These are phyloP conservation scores for Phaeosphaeria sp. DNA, from an alignment of 2,329 filamentous ascomycete species.

Conservation along the genomic window DNA sequence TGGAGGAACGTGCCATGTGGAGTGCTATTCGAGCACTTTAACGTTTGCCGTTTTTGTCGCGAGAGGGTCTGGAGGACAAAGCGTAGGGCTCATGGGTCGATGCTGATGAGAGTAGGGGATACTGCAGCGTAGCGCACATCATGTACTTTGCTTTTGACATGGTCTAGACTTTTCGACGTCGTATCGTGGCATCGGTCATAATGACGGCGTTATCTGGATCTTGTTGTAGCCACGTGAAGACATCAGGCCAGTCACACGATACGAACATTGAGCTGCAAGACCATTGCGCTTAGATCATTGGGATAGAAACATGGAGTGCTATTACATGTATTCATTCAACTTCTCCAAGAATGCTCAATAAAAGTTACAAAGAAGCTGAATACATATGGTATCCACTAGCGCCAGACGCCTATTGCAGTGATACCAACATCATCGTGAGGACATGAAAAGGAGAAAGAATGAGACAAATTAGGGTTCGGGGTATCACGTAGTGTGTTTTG, in stretches of 20 bases:
- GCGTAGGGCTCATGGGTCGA: no score
- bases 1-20: not conserved
- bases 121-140: not conserved
- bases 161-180: no score
- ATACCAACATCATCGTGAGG: constrained; percentile 25
- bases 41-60: not conserved
- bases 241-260: no score
- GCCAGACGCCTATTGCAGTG: constrained; percentile 18
- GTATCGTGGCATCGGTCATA: no score
- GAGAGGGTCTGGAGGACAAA: no score
- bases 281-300: not conserved
- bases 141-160: not conserved
- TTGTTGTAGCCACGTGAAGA: no score
- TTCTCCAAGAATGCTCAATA: not conserved
- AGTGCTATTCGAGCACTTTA: not conserved
- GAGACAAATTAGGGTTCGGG: not conserved
- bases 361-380: constrained; percentile 1
- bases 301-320: not conserved
- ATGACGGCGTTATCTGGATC: no score
- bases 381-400: constrained; percentile 11
- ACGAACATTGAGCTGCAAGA: no score
- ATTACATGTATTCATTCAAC: not conserved
- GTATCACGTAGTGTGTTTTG: constrained; percentile 14
- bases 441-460: constrained; percentile 1
- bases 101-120: no score